A percentile compares a stretch with the other conserved stretches of the same genome.
These are phyloP conservation scores for Pascua sp. DNA, from an alignment of 1,284 basidiomycete species.

Conservation along the genomic window DNA sequence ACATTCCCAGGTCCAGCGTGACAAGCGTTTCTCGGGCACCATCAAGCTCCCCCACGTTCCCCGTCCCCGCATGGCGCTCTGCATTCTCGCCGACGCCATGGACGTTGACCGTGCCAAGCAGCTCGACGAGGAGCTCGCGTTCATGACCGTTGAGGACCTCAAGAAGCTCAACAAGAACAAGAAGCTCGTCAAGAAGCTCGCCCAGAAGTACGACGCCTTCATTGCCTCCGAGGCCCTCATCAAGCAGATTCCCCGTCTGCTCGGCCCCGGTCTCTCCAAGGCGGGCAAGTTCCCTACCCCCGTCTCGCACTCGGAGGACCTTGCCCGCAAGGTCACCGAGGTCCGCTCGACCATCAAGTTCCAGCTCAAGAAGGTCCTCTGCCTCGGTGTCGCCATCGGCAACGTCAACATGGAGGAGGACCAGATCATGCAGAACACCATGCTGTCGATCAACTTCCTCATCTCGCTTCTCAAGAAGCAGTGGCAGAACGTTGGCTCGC, in stretches of 20 bases:
- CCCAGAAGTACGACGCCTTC: constrained; percentile 99
- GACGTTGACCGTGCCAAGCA: constrained; percentile 78
- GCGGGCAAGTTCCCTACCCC: constrained; percentile 99
- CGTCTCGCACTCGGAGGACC: constrained; percentile 88
- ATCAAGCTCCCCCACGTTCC: constrained; percentile 96
- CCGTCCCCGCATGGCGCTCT: constrained; percentile 97
- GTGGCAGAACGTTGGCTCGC: constrained; percentile 99
- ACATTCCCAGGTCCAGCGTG: constrained; percentile 33
- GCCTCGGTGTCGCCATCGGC: constrained; percentile 97
- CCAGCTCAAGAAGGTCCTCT: constrained; percentile 99
- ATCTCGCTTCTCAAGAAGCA: constrained; percentile 98
- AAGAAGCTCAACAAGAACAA: constrained; percentile 91
- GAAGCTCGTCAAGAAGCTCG: constrained; percentile 99
- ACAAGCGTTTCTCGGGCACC: constrained; percentile 69
- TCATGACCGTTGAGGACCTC: constrained; percentile 99
- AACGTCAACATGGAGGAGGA: constrained; percentile 98
- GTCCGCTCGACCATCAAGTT: constrained; percentile 99
- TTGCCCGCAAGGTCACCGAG: constrained; percentile 87
- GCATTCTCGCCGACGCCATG: constrained; percentile 97
- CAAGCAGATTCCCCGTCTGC: constrained; percentile 99
- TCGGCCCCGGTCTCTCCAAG: constrained; percentile 99
- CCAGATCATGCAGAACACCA: constrained; percentile 93
- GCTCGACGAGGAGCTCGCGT: constrained; percentile 49
- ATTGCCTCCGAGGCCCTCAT: constrained; percentile 95
- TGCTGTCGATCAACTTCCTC: constrained; percentile 99